Percentiles rank a stretch among this genome's conserved stretches.
These are phyloP conservation scores for Obelidium mucronatum DNA, from an alignment of 192 early-diverging fungal genomes.

Conservation along the genomic window DNA sequence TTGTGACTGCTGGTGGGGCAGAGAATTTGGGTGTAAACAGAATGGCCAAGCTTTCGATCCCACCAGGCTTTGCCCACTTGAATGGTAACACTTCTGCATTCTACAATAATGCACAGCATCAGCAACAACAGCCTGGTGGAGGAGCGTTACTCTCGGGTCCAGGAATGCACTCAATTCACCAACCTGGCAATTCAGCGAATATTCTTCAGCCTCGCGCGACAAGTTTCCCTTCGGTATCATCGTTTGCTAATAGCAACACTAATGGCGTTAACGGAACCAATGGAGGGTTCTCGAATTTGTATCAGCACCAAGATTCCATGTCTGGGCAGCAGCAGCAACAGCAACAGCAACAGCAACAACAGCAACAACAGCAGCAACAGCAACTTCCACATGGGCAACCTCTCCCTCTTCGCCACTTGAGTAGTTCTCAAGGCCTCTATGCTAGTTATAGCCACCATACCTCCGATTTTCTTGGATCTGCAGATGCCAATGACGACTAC, in stretches of 20 bases:
- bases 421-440: constrained; percentile 9
- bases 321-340: constrained; percentile 11
- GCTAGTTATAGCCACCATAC: neutral
- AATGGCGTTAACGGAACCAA: neutral
- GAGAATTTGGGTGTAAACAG: too few species aligned
- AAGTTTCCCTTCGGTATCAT: constrained; percentile 6
- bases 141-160: too few species aligned
- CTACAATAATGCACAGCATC: constrained; percentile 29
- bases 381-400: constrained; percentile 15
- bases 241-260: constrained; percentile 15
- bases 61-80: neutral
- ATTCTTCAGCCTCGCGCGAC: constrained; percentile 22
- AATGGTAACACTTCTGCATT: neutral
- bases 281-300: constrained; percentile 15
- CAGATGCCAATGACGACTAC: neutral
- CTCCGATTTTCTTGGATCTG: neutral
- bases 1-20: neutral
- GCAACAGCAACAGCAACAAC: constrained; percentile 26
- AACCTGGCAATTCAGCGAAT: constrained; percentile 6
- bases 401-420: constrained; percentile 12
- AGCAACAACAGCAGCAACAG: constrained; percentile 28
- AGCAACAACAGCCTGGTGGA: constrained; percentile 24
- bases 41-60: neutral
- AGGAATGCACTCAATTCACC: constrained; percentile 30
- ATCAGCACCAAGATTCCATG: constrained; percentile 8